Percentiles rank a stretch among this genome's conserved stretches.
Conservation (phyloP, 2,329 filamentous ascomycete species). For the Apiospora pterosperma region DNA sequence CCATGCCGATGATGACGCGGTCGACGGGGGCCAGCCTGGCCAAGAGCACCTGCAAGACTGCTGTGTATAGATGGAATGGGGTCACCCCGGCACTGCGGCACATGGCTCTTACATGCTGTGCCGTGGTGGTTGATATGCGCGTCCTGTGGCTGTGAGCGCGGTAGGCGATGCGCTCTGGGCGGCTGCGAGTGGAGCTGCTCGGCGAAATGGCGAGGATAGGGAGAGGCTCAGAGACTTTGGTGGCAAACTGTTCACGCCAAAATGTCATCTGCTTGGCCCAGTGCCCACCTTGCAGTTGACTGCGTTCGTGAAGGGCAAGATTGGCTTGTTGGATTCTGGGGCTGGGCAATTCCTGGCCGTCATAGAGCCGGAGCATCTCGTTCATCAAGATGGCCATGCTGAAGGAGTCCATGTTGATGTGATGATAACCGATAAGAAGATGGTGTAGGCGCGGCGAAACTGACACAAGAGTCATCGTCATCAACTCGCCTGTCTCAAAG, state of each 20-base stretch:
- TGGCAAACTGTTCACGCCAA: background rate
- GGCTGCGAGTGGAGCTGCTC: background rate
- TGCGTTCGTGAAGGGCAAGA: background rate
- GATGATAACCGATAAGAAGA: background rate
- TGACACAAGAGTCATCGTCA: background rate
- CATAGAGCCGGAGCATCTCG: background rate
- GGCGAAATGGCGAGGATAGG: background rate
- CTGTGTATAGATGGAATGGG: background rate
- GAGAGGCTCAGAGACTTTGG: background rate
- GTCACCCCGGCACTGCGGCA: background rate
- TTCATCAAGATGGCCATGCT: background rate
- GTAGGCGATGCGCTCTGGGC: background rate
- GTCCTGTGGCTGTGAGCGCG: background rate
- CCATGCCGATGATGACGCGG: background rate
- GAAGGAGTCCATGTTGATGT: background rate
- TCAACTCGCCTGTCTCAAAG: background rate
- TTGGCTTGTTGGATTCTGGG: background rate
- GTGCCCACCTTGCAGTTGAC: background rate
- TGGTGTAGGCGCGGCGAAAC: background rate
- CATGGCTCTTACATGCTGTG: background rate
- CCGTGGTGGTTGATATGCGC: background rate
- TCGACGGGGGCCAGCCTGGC: background rate
- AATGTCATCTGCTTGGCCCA: background rate
- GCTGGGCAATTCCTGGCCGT: background rate
- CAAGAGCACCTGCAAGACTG: background rate